Evolutionary conservation across 73 alveolate genomes (phyloP), one percentile per base, ranked within the genome.

Genomic region (Paramecium sexaurelia): DNA sequence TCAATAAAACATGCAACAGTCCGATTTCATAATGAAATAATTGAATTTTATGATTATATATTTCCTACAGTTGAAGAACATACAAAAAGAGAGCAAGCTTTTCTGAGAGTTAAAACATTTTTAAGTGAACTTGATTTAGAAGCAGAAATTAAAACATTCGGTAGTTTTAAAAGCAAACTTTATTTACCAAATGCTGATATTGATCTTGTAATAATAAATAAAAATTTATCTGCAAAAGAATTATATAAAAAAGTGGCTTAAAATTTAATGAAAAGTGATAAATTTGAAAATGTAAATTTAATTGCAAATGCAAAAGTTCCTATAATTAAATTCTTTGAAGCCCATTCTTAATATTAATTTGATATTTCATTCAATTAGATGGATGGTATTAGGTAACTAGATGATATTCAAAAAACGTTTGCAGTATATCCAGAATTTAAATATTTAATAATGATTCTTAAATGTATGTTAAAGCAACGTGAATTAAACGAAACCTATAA

Each of bases 101-200:
- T 95, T 75, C 75, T 68, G 11, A 90, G 96, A 57, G 93, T 94
- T 26, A 57, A 75, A 91, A 90, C 13, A 51, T 45, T 75, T 36
- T 36, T 94, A 15, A 33, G 37, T 10, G 90, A 93, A 36, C 55
- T 33, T 73, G 91, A 29, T 92, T 96, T 85, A 55, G 93, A 83
- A 40, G 91, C 84, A 55, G 91, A 84, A 47, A 96, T 97, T 27
- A 61, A 89, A 43, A 94, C 98, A 56, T 98, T 97, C 88, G 99
- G 99, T 26, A 97, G 99, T 13, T 97, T 94, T 69, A 98, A 96
- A 17, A 94, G 98, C 0, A 98, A 96, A 83, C 94, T 98, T 55
- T 95, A 97, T 55, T 87, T 98, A 26, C 99, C 99, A 13, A 96
- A 95, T 66, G 93, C 98, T 51, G 99, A 98, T 92, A 96, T 98